These are phyloP conservation scores for Umbelopsis isabellina DNA, from an alignment of 192 early-diverging fungal genomes.

Conservation along the genomic window DNA sequence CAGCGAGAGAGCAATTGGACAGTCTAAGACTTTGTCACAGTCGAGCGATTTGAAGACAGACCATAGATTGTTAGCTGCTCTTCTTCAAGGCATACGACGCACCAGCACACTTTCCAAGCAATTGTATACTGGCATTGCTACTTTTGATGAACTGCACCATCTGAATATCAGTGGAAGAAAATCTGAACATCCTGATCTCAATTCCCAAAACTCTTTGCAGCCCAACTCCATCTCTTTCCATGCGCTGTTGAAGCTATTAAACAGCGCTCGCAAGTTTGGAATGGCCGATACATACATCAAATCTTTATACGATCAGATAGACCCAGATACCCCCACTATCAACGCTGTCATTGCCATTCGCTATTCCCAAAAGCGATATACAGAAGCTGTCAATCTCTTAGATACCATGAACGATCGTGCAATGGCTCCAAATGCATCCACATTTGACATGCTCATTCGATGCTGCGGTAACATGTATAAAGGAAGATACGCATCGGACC, in stretches of 20 bases:
- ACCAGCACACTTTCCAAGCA: constrained; percentile 3
- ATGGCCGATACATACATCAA: constrained; percentile 1
- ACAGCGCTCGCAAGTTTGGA: constrained; percentile 13
- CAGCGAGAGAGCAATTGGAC: background rate
- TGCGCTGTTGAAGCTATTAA: background rate
- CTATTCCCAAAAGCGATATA: background rate
- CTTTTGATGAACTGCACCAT: constrained; percentile 2
- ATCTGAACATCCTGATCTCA: background rate
- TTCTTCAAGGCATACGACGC: background rate
- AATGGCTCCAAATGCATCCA: background rate
- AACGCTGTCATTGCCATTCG: constrained; percentile 17
- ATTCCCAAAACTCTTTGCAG: background rate
- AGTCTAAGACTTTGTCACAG: background rate
- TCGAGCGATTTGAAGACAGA: background rate
- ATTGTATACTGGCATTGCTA: background rate
- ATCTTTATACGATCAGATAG: background rate
- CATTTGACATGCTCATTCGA: constrained; percentile 4
- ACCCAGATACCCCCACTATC: background rate
- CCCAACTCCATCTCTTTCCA: background rate
- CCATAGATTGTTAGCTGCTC: background rate
- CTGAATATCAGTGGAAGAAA: background rate
- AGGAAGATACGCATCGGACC: background rate
- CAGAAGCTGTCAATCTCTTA: background rate
- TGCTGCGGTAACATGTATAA: background rate
- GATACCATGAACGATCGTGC: background rate